Conservation (phyloP, 805 yeast genomes). For the Starmerella vaccinii region DNA sequence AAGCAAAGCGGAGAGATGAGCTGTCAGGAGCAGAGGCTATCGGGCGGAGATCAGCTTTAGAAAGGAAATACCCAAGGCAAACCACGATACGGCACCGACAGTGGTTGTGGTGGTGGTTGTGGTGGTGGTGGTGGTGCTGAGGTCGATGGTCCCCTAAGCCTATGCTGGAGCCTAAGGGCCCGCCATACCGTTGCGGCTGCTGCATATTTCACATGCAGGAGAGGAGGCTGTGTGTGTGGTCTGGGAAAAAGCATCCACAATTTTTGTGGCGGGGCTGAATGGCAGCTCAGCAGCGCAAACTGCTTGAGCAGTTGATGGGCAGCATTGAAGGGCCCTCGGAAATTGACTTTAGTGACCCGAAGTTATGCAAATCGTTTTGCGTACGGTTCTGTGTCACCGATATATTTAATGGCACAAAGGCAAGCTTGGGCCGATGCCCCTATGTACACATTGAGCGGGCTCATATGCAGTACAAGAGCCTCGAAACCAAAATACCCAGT, state of each 20-base stretch:
- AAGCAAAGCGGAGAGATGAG: background rate
- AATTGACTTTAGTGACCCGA: background rate
- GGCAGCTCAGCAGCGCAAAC: slow-evolving; percentile 7
- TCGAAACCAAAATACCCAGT: background rate
- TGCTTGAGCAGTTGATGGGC: slow-evolving; percentile 6
- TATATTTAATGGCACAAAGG: slow-evolving; percentile 2
- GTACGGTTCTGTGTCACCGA: slow-evolving; percentile 2
- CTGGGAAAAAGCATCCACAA: background rate
- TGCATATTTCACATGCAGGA: background rate
- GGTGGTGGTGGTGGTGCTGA: background rate
- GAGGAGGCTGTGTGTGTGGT: background rate
- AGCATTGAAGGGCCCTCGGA: slow-evolving; percentile 1
- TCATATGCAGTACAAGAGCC: background rate
- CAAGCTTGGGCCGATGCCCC: background rate
- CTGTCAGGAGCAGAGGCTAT: background rate
- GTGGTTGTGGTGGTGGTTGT: no score
- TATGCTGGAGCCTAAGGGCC: background rate
- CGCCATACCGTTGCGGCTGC: background rate
- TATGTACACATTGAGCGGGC: slow-evolving; percentile 5
- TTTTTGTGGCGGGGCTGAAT: background rate
- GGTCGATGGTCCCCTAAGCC: background rate
- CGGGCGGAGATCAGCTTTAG: background rate
- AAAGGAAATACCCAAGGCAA: no score
- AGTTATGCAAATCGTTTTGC: background rate
- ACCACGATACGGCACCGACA: background rate